Evolutionary conservation across 2,329 filamentous ascomycete species (phyloP).

Genomic region (Aspergillus brunneoviolaceus): DNA sequence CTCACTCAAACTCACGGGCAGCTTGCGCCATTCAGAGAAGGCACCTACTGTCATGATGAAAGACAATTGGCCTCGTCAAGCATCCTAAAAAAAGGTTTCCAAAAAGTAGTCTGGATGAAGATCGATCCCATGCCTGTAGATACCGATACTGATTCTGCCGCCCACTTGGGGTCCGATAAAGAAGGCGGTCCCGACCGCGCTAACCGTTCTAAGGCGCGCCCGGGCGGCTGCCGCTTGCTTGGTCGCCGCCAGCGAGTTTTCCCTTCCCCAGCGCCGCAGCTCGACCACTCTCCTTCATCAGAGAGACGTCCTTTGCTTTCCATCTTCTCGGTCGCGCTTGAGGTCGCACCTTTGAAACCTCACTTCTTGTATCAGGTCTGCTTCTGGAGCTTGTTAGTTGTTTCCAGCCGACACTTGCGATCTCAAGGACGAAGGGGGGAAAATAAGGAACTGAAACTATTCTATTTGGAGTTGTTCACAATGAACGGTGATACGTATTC

Average conservation of each 20-base stretch:
- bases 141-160: conserved; percentile 25
- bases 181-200: conserved; percentile 29
- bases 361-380: not conserved
- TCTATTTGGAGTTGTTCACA: conserved; percentile 32
- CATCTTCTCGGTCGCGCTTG: conserved; percentile 8
- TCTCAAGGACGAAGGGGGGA: not conserved
- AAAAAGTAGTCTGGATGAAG: too few species aligned
- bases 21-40: conserved; percentile 78
- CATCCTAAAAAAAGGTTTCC: not conserved
- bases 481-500: conserved; percentile 89
- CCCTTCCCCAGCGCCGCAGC: conserved; percentile 25
- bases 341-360: conserved; percentile 1
- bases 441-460: conserved; percentile 9
- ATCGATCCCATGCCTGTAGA: too few species aligned
- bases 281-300: conserved; percentile 6
- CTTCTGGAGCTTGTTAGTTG: not conserved
- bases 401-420: not conserved
- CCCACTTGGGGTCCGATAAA: not conserved
- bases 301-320: conserved; percentile 2
- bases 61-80: not conserved
- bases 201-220: conserved; percentile 21
- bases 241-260: conserved; percentile 36
- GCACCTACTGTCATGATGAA: conserved; percentile 43
- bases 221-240: conserved; percentile 13
- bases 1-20: conserved; percentile 79